Conservation (phyloP, 805 yeast genomes). For the Hyphopichia homilentoma region DNA sequence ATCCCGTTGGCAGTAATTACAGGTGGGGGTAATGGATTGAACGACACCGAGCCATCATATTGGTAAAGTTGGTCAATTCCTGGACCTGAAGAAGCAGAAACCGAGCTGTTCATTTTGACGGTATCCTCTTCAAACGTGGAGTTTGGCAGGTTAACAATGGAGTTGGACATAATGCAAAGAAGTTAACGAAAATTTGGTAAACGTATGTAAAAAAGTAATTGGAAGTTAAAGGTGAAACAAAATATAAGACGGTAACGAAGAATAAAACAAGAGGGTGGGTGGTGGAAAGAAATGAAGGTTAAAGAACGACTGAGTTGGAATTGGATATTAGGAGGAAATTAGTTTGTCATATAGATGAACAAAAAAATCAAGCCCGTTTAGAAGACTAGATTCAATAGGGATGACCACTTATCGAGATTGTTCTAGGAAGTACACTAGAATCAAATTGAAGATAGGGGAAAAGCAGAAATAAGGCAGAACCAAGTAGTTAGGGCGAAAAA, state of each 20-base stretch:
- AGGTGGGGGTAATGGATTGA: constrained; percentile 19
- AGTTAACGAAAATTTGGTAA: neutral
- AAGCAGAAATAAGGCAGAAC: no score
- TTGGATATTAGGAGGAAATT: neutral
- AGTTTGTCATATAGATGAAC: no score
- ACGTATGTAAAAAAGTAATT: neutral
- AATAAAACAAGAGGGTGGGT: constrained; percentile 1
- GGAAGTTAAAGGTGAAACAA: constrained; percentile 1
- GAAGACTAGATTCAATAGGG: no score
- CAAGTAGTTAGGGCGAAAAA: no score
- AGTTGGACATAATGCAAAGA: constrained; percentile 1
- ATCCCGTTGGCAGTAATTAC: constrained; percentile 8
- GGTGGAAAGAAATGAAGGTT: neutral
- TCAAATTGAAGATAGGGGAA: no score
- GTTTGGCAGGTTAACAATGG: constrained; percentile 14
- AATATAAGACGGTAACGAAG: constrained; percentile 1
- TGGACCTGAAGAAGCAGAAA: constrained; percentile 3
- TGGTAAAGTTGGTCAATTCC: constrained; percentile 9
- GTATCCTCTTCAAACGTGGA: constrained; percentile 20
- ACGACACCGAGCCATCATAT: constrained; percentile 9
- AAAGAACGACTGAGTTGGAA: neutral
- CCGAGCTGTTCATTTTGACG: constrained; percentile 14
- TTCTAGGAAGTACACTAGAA: no score
- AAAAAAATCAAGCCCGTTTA: no score
- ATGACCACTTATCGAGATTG: no score